These are phyloP conservation scores for Boletus vinaceobasis DNA, from an alignment of 768 basidiomycete species.

Conservation along the genomic window DNA sequence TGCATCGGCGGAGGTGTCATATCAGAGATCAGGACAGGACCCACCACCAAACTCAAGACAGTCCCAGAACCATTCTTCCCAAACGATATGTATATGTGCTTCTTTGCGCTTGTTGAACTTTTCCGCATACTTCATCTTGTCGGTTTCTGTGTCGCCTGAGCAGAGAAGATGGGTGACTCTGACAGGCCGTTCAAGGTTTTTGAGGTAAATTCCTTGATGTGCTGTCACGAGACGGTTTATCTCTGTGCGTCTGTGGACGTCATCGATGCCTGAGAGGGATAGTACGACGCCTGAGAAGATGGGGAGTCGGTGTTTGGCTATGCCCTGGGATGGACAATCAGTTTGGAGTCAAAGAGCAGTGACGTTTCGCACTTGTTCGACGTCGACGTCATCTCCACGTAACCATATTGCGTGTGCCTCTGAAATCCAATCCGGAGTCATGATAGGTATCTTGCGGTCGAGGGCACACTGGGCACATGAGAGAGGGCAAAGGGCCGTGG, in stretches of 20 bases:
- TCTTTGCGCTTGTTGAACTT: conserved; percentile 70
- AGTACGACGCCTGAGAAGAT: conserved; percentile 70
- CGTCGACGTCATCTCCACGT: conserved; percentile 73
- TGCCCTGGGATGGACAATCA: conserved; percentile 40
- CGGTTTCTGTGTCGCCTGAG: conserved; percentile 58
- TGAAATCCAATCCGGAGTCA: conserved; percentile 73
- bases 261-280: conserved; percentile 73
- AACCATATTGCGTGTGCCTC: conserved; percentile 74
- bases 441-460: conserved; percentile 74
- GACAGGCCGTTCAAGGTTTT: conserved; percentile 73
- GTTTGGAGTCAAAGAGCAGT: not conserved
- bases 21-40: conserved; percentile 1
- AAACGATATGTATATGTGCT: conserved; percentile 73
- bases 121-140: conserved; percentile 77
- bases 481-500: not conserved
- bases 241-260: conserved; percentile 53
- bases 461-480: conserved; percentile 65
- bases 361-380: conserved; percentile 47
- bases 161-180: conserved; percentile 85
- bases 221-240: conserved; percentile 59
- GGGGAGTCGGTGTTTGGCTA: conserved; percentile 60
- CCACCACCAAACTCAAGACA: conserved; percentile 71
- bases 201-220: conserved; percentile 67
- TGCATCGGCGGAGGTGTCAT: not conserved
- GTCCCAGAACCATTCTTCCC: conserved; percentile 99